phyloP scores from a whole-genome alignment of 139 green algal genomes.

The Closterium sp. region DNA sequence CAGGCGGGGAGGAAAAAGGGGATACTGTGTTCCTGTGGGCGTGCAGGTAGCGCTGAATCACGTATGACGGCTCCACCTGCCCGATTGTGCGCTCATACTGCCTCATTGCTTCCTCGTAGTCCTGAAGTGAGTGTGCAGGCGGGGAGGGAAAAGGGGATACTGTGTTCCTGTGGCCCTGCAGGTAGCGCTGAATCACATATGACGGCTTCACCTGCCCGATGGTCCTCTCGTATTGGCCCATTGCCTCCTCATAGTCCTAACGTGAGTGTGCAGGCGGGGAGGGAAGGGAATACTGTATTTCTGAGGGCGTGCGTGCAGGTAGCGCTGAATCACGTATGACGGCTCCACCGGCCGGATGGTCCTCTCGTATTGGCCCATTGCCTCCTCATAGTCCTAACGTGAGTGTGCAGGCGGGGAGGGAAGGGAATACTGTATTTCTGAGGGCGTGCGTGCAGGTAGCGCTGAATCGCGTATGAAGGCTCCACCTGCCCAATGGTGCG shows the following conservation, averaged over 20 bases:
- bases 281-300: too few species aligned
- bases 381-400: too few species aligned
- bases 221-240: constrained; percentile 65
- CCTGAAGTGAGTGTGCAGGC: too few species aligned
- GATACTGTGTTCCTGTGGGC: too few species aligned
- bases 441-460: constrained; percentile 87
- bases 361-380: constrained; percentile 71
- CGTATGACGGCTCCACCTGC: constrained; percentile 87
- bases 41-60: constrained; percentile 89
- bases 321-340: constrained; percentile 88
- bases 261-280: too few species aligned
- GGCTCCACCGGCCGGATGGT: constrained; percentile 75
- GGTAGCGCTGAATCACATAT: constrained; percentile 89
- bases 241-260: constrained; percentile 81
- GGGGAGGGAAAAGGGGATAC: too few species aligned
- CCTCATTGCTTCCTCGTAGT: constrained; percentile 89
- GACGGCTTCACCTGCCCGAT: constrained; percentile 77
- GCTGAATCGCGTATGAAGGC: constrained; percentile 93
- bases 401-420: too few species aligned
- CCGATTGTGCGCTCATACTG: constrained; percentile 59
- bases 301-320: constrained; percentile 82
- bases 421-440: too few species aligned
- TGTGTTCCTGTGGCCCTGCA: too few species aligned
- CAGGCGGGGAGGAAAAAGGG: too few species aligned
- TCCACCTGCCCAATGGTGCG: too few species aligned